These are phyloP conservation scores for Penicillium subrubescens DNA, from an alignment of 495 filamentous ascomycete species.

Conservation along the genomic window DNA sequence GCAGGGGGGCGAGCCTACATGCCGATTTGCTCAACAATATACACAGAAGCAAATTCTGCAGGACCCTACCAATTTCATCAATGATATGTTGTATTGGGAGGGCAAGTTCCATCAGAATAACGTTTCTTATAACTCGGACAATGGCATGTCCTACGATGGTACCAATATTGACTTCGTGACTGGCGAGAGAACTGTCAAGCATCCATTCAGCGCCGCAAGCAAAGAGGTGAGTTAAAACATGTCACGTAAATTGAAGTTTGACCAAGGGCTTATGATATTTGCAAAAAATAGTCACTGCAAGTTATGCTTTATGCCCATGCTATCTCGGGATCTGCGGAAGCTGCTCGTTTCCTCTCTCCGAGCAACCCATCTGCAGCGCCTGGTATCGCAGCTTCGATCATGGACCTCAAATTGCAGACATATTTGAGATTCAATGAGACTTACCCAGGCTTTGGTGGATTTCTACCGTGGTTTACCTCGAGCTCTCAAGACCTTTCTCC, in stretches of 20 bases:
- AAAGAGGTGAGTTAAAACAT: conserved; percentile 26
- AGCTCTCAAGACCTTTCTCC: conserved; percentile 27
- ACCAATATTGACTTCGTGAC: conserved; percentile 36
- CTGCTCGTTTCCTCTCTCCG: conserved; percentile 33
- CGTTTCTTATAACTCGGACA: conserved; percentile 34
- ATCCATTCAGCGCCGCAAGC: conserved; percentile 41
- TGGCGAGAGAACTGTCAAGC: conserved; percentile 31
- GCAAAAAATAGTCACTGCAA: conserved; percentile 25
- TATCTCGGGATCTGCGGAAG: conserved; percentile 28
- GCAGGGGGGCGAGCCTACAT: conserved; percentile 18
- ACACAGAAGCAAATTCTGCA: conserved; percentile 27
- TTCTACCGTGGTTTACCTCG: conserved; percentile 35
- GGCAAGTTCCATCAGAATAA: conserved; percentile 39
- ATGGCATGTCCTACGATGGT: conserved; percentile 42
- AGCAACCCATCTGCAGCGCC: conserved; percentile 24
- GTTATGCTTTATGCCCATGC: conserved; percentile 41
- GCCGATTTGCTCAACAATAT: conserved; percentile 32
- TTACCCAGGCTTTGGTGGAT: conserved; percentile 39
- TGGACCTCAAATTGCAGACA: conserved; percentile 35
- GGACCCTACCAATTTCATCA: conserved; percentile 26
- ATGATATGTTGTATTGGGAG: conserved; percentile 38
- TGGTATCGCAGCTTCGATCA: conserved; percentile 28
- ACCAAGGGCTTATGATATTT: neutral
- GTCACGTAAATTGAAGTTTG: no score
- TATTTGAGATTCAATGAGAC: conserved; percentile 40